Percentiles rank a stretch among this genome's conserved stretches.
phyloP scores from a whole-genome alignment of 306 rosid species.

The Quercus agrifolia region DNA sequence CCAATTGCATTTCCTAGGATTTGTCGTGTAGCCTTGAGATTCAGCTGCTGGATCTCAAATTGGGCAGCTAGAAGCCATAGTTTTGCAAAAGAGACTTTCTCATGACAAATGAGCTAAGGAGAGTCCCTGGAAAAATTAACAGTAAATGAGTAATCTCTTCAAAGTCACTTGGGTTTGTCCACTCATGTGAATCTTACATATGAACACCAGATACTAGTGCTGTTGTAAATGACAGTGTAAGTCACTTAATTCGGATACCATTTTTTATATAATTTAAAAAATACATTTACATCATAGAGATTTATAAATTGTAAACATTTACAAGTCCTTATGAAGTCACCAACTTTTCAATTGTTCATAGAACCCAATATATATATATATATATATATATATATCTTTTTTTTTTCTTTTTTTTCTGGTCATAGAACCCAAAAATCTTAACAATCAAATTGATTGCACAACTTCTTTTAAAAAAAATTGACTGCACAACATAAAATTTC shows the following conservation, averaged over 20 bases:
- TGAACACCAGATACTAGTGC: not conserved
- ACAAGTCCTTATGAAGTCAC: not conserved
- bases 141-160: slow-evolving; percentile 5
- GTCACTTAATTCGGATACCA: not conserved
- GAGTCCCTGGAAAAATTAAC: slow-evolving; percentile 63
- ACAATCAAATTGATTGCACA: no score
- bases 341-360: not conserved
- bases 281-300: not conserved
- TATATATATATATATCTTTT: no score
- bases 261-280: not conserved
- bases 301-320: not conserved
- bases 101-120: slow-evolving; percentile 71
- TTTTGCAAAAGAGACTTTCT: slow-evolving; percentile 73
- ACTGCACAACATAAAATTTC: no score
- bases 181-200: not conserved
- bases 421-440: not conserved
- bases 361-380: no score
- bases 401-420: not conserved
- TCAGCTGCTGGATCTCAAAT: slow-evolving; percentile 81
- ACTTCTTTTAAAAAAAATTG: no score
- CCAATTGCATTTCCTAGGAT: slow-evolving; percentile 90
- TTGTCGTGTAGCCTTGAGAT: slow-evolving; percentile 67
- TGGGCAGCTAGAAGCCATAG: slow-evolving; percentile 59
- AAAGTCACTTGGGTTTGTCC: not conserved
- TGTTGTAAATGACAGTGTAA: not conserved